Conservation (phyloP, 257 asterid genomes). For the Scutellaria galericulata region DNA sequence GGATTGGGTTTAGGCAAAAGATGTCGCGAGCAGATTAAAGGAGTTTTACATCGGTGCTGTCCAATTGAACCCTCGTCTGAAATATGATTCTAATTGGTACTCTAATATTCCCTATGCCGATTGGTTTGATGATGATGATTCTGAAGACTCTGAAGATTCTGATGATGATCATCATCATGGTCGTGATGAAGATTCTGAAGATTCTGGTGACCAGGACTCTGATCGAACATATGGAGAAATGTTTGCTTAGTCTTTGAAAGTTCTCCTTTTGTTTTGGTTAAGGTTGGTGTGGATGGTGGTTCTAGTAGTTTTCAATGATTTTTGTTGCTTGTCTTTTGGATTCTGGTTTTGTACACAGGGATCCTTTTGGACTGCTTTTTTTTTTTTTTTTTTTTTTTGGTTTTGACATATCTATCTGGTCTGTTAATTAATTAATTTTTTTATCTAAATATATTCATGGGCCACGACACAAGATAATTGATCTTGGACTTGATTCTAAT, state of each 20-base stretch:
- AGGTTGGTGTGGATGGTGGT: background rate
- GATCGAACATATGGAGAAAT: too few species aligned
- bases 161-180: background rate
- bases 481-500: too few species aligned
- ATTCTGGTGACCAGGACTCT: too few species aligned
- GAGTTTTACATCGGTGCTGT: slow-evolving; percentile 25
- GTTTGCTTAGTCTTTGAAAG: too few species aligned
- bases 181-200: too few species aligned
- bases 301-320: too few species aligned
- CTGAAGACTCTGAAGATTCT: too few species aligned
- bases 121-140: background rate
- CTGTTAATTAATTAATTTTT: too few species aligned
- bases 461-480: too few species aligned
- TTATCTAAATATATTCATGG: too few species aligned
- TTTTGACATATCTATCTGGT: too few species aligned
- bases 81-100: background rate
- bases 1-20: slow-evolving; percentile 44
- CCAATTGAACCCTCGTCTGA: background rate
- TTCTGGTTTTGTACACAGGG: background rate
- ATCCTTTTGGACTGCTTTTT: background rate
- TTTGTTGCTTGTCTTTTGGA: background rate
- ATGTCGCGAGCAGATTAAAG: slow-evolving; percentile 45
- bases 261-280: background rate
- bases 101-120: background rate
- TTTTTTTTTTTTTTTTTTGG: too few species aligned